Conservation (phyloP, 768 basidiomycete genomes). For the Mycena crocata region DNA sequence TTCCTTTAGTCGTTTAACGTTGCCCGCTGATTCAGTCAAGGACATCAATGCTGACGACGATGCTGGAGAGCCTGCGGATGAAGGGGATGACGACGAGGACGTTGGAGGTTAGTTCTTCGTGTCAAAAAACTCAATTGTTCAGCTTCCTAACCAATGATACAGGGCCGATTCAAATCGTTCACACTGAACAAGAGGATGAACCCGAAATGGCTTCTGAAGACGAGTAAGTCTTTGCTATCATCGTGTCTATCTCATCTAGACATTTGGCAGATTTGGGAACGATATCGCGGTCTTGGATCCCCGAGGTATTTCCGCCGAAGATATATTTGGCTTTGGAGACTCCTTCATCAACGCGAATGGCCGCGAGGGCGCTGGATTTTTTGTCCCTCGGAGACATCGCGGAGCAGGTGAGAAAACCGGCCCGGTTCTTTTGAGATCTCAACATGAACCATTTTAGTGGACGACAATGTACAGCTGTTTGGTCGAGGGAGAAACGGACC, state of each 20-base stretch:
- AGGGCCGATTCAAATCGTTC: constrained; percentile 70
- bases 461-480: constrained; percentile 72
- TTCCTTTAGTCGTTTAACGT: background rate
- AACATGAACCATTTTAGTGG: constrained; percentile 43
- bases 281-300: constrained; percentile 54
- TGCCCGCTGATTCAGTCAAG: constrained; percentile 41
- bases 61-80: constrained; percentile 60
- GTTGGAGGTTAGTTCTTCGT: constrained; percentile 58
- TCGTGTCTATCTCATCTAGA: background rate
- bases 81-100: constrained; percentile 71
- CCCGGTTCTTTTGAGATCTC: constrained; percentile 2
- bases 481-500: constrained; percentile 67
- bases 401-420: constrained; percentile 49
- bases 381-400: constrained; percentile 67
- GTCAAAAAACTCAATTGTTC: constrained; percentile 19
- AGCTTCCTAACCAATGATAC: constrained; percentile 34
- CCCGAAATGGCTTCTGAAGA: constrained; percentile 74
- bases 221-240: constrained; percentile 55
- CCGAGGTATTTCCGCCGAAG: constrained; percentile 56
- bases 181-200: constrained; percentile 70
- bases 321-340: constrained; percentile 67
- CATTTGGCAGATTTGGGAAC: constrained; percentile 48
- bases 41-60: constrained; percentile 64
- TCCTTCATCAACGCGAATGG: constrained; percentile 60
- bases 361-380: constrained; percentile 59